A percentile compares a stretch with the other conserved stretches of the same genome.
Conservation (phyloP, 352 stramenopile species). For the Globisporangium cystogenes region DNA sequence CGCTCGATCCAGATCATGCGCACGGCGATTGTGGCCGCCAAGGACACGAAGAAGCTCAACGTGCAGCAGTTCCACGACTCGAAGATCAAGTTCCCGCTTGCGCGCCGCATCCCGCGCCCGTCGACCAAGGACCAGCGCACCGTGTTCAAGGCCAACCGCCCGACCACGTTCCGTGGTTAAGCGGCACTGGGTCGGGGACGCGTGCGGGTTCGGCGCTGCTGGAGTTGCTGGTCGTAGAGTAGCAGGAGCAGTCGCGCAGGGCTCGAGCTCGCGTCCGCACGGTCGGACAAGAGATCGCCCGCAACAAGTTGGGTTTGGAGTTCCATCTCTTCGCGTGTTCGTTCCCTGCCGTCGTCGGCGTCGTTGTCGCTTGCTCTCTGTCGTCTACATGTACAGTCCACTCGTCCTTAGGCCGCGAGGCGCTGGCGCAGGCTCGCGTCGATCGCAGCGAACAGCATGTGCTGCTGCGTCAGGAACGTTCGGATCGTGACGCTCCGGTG, state of each 20-base stretch:
- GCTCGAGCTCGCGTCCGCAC: neutral
- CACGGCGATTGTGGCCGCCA: slow-evolving; percentile 93
- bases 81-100: slow-evolving; percentile 98
- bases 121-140: slow-evolving; percentile 94
- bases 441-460: slow-evolving; percentile 2
- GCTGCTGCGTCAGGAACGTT: slow-evolving; percentile 23
- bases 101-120: slow-evolving; percentile 93
- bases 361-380: neutral
- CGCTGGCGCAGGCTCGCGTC: neutral
- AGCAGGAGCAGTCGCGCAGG: neutral
- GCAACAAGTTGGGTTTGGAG: slow-evolving; percentile 7
- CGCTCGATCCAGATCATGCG: slow-evolving; percentile 99
- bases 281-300: slow-evolving; percentile 7
- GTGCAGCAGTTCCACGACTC: slow-evolving; percentile 97
- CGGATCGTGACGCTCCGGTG: slow-evolving; percentile 13
- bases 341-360: neutral
- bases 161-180: slow-evolving; percentile 99
- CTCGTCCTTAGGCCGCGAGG: neutral
- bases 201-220: slow-evolving; percentile 1
- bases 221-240: neutral
- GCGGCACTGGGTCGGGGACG: slow-evolving; percentile 5
- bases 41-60: slow-evolving; percentile 96
- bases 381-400: too few relatives aligned
- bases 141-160: slow-evolving; percentile 95
- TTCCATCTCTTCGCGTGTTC: slow-evolving; percentile 1